A percentile compares a stretch with the other conserved stretches of the same genome.
Conservation (phyloP, 257 asterid genomes). For the Nicotiana noctiflora region DNA sequence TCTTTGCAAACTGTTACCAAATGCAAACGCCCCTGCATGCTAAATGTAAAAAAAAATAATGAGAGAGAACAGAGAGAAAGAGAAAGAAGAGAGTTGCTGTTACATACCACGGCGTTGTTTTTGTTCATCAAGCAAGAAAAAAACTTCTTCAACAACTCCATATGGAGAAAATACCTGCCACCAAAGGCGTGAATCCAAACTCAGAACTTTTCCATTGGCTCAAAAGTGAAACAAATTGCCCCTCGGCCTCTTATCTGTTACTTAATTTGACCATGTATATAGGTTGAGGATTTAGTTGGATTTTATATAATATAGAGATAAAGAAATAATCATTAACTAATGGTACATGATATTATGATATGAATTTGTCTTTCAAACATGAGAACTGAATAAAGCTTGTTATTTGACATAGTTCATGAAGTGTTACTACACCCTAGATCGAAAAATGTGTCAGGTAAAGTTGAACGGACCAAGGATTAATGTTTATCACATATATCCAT, state of each 20-base stretch:
- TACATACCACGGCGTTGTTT: conserved; percentile 70
- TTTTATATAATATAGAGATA: not conserved
- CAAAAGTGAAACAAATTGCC: not conserved
- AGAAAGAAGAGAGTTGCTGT: not conserved
- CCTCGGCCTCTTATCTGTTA: not conserved
- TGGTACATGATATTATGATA: not conserved
- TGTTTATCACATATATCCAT: not conserved
- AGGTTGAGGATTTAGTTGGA: not conserved
- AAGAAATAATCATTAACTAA: not conserved
- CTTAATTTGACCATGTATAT: not conserved
- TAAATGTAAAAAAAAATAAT: not conserved
- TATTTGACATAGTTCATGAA: not conserved
- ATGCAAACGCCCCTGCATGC: not conserved
- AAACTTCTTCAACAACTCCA: conserved; percentile 73
- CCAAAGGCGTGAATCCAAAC: conserved; percentile 22
- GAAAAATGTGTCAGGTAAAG: not conserved
- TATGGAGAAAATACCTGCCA: conserved; percentile 75
- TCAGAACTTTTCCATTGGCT: not conserved
- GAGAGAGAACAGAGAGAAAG: not conserved
- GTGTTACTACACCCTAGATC: not conserved
- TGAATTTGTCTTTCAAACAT: not conserved
- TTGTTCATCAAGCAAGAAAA: conserved; percentile 57
- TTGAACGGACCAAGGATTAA: not conserved
- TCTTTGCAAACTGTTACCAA: not conserved
- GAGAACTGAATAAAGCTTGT: not conserved